Conservation (phyloP, 2,329 filamentous ascomycete genomes). For the Mariannaea sp. region DNA sequence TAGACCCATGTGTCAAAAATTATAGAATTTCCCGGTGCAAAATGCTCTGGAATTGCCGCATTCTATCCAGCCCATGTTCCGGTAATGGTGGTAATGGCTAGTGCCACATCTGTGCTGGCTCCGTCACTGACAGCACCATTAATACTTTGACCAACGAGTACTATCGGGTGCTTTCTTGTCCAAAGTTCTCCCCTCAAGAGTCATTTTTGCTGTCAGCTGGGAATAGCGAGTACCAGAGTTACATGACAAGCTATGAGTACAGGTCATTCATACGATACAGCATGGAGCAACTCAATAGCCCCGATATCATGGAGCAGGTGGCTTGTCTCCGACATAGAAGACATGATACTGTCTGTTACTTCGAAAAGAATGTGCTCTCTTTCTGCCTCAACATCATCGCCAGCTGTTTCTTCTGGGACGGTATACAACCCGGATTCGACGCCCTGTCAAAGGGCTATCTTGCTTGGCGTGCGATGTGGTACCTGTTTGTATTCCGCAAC, state of each 20-base stretch:
- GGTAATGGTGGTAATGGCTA: too few species aligned
- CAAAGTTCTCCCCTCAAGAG: too few species aligned
- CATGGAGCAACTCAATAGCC: background rate
- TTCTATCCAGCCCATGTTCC: too few species aligned
- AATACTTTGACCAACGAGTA: too few species aligned
- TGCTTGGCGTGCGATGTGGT: conserved; percentile 26
- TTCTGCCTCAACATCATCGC: background rate
- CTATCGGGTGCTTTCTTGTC: too few species aligned
- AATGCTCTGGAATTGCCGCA: too few species aligned
- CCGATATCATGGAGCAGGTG: background rate
- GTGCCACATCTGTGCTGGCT: too few species aligned
- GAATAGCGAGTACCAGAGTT: too few species aligned
- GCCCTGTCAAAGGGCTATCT: conserved; percentile 22
- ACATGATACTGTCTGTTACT: background rate
- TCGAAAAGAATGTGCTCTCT: background rate
- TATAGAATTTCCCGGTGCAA: too few species aligned
- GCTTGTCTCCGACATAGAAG: background rate
- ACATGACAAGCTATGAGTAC: background rate
- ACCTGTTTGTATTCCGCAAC: conserved; percentile 14
- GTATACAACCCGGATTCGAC: conserved; percentile 10
- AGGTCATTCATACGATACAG: background rate
- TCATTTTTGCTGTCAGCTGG: too few species aligned
- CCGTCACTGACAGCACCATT: too few species aligned
- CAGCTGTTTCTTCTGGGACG: conserved; percentile 1
- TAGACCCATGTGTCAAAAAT: too few species aligned